Percentiles rank a stretch among this genome's conserved stretches.
These are phyloP conservation scores for Sugiyamaella chiloensis DNA, from an alignment of 805 yeast genomes.

Conservation along the genomic window DNA sequence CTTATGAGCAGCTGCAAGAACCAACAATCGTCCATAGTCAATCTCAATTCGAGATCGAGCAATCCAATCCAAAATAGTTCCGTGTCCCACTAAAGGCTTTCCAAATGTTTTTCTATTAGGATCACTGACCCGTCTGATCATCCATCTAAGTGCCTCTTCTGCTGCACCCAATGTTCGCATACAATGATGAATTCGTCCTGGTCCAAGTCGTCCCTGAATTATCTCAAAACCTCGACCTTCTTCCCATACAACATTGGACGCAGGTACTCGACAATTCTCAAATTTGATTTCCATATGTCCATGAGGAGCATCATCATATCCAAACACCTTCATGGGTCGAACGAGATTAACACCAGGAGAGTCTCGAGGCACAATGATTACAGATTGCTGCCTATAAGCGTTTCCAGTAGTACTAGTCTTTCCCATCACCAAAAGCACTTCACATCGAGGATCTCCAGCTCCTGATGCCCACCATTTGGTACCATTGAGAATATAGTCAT, in stretches of 20 bases:
- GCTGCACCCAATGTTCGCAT: slow-evolving; percentile 64
- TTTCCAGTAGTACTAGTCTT: slow-evolving; percentile 37
- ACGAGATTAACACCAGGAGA: slow-evolving; percentile 49
- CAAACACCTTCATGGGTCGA: slow-evolving; percentile 54
- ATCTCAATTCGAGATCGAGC: slow-evolving; percentile 55
- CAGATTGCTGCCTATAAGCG: slow-evolving; percentile 53
- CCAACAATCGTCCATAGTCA: slow-evolving; percentile 51
- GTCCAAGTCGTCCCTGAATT: slow-evolving; percentile 63
- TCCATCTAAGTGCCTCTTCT: slow-evolving; percentile 49
- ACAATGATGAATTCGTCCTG: slow-evolving; percentile 70
- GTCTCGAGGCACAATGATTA: slow-evolving; percentile 51
- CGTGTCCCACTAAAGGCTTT: slow-evolving; percentile 47
- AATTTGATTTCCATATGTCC: slow-evolving; percentile 65
- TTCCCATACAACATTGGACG: slow-evolving; percentile 43
- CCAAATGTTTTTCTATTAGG: slow-evolving; percentile 53
- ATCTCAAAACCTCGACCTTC: slow-evolving; percentile 60
- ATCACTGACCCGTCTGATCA: slow-evolving; percentile 46
- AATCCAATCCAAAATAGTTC: slow-evolving; percentile 45
- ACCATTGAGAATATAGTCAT: slow-evolving; percentile 51
- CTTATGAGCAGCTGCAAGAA: slow-evolving; percentile 58
- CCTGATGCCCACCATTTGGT: slow-evolving; percentile 71
- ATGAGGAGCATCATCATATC: slow-evolving; percentile 68
- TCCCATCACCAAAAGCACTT: slow-evolving; percentile 53
- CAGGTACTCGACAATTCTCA: slow-evolving; percentile 46
- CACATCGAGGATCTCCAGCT: slow-evolving; percentile 63